Conservation (phyloP, 352 stramenopile species). For the Thraustotheca clavata region DNA sequence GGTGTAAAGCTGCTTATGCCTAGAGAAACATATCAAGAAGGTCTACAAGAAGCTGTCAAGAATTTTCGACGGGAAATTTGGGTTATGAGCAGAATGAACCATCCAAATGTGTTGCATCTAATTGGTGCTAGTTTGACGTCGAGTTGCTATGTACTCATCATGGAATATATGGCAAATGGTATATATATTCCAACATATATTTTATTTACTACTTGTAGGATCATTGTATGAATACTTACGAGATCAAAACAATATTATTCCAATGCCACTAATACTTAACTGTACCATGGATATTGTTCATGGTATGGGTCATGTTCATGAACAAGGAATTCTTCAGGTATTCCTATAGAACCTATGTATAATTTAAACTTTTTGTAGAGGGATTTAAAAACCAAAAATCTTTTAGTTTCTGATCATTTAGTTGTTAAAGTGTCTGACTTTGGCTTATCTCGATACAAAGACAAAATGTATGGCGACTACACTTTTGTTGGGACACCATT, state of each 20-base stretch:
- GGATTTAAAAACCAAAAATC: slow-evolving; percentile 77
- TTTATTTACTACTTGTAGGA: neutral
- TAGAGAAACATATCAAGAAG: slow-evolving; percentile 52
- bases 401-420: slow-evolving; percentile 61
- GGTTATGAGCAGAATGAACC: slow-evolving; percentile 61
- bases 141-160: slow-evolving; percentile 72
- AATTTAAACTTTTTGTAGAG: slow-evolving; percentile 23
- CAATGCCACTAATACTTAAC: slow-evolving; percentile 45
- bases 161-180: slow-evolving; percentile 82
- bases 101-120: slow-evolving; percentile 68
- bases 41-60: slow-evolving; percentile 60
- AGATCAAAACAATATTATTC: slow-evolving; percentile 66
- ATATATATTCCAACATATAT: neutral
- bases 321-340: slow-evolving; percentile 36
- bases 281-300: slow-evolving; percentile 53
- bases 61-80: slow-evolving; percentile 77
- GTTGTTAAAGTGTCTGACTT: slow-evolving; percentile 73
- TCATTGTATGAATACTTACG: slow-evolving; percentile 76
- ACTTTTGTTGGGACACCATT: slow-evolving; percentile 73
- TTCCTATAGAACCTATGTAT: neutral
- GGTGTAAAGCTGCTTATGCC: slow-evolving; percentile 73
- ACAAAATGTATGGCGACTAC: slow-evolving; percentile 35
- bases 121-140: slow-evolving; percentile 67
- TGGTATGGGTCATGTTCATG: slow-evolving; percentile 59
- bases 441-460: slow-evolving; percentile 51